Conservation (phyloP, 176 grass and related monocot species). For the Carex littledalei region DNA sequence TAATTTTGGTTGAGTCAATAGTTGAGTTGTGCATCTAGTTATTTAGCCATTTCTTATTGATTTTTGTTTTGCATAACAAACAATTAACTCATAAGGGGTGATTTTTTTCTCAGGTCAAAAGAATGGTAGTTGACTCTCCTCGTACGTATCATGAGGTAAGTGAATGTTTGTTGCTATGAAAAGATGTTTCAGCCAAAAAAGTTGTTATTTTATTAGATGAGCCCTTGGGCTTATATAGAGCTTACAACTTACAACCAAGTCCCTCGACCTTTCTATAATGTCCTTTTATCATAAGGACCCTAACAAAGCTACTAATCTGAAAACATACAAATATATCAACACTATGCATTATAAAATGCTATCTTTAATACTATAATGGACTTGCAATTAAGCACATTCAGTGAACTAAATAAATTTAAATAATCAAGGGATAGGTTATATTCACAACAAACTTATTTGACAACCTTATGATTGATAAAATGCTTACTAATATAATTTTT, state of each 20-base stretch:
- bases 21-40: conserved; percentile 16
- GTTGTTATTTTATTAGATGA: no score
- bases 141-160: conserved; percentile 77
- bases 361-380: background rate
- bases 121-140: conserved; percentile 90
- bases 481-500: background rate
- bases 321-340: no score
- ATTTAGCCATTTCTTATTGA: background rate
- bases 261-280: no score
- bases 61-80: conserved; percentile 16
- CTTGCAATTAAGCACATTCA: background rate
- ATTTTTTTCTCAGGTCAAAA: conserved; percentile 57
- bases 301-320: no score
- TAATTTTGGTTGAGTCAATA: conserved; percentile 15
- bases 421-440: background rate
- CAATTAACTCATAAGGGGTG: background rate
- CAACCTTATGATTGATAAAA: background rate
- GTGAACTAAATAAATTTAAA: background rate
- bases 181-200: no score
- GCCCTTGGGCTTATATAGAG: no score
- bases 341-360: background rate
- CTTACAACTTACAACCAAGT: no score
- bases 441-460: background rate
- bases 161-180: conserved; percentile 6
- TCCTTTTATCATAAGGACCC: no score